These are phyloP conservation scores for Fusarium fracticaudum DNA, from an alignment of 2,329 filamentous ascomycete genomes.

Conservation along the genomic window DNA sequence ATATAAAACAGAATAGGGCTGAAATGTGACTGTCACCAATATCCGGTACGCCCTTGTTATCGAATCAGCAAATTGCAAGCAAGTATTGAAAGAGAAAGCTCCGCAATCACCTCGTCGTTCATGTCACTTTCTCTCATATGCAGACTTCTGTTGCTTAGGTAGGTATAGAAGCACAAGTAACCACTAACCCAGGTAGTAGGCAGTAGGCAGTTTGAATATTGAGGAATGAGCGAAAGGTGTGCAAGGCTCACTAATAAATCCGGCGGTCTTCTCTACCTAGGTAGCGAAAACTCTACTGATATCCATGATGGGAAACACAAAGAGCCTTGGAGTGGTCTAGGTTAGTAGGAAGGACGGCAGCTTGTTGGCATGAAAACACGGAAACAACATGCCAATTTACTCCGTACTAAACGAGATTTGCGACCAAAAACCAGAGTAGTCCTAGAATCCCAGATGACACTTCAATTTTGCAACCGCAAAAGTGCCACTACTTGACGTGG, in stretches of 20 bases:
- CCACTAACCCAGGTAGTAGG: no score
- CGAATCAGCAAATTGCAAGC: no score
- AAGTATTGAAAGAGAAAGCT: no score
- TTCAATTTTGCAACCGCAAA: slow-evolving; percentile 3
- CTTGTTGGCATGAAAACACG: background rate
- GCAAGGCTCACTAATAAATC: background rate
- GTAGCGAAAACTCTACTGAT: slow-evolving; percentile 13
- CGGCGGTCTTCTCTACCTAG: background rate
- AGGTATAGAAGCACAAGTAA: no score
- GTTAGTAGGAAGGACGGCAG: background rate
- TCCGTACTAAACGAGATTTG: background rate
- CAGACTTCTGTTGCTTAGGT: no score
- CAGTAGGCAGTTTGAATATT: background rate
- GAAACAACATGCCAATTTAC: background rate
- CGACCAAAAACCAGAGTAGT: background rate
- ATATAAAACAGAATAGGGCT: background rate
- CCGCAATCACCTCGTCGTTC: no score
- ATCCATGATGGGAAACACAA: background rate
- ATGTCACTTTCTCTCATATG: no score
- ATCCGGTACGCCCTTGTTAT: no score
- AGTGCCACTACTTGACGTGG: slow-evolving; percentile 14
- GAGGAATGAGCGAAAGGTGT: background rate
- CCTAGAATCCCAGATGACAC: background rate
- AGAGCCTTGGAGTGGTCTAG: background rate
- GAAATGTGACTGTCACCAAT: background rate